A percentile compares a stretch with the other conserved stretches of the same genome.
These are phyloP conservation scores for Phytophthora rubi DNA, from an alignment of 352 stramenopile genomes.

Conservation along the genomic window DNA sequence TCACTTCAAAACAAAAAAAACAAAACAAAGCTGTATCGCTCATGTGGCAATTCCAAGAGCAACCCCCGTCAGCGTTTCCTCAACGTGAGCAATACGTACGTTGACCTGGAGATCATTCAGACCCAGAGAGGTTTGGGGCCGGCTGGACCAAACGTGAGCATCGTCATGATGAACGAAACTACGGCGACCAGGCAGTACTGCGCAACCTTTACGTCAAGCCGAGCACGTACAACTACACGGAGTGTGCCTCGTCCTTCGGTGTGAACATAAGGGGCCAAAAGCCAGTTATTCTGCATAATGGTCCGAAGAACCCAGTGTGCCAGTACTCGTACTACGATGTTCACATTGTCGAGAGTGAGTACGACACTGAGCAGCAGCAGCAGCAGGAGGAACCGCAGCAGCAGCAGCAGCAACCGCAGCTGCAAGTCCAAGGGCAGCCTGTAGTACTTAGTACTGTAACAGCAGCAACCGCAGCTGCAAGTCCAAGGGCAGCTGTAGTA, in stretches of 20 bases:
- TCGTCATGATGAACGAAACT: constrained; percentile 54
- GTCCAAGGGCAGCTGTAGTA: no score
- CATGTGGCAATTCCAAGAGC: constrained; percentile 44
- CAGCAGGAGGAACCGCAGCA: background rate
- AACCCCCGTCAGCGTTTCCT: constrained; percentile 45
- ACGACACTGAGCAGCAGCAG: background rate
- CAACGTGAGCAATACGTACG: constrained; percentile 43
- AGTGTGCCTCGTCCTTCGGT: constrained; percentile 37
- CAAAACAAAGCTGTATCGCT: constrained; percentile 40
- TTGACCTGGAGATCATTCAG: constrained; percentile 33
- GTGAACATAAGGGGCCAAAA: constrained; percentile 24
- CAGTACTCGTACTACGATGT: constrained; percentile 13
- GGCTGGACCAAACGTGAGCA: constrained; percentile 30
- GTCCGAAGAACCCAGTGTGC: constrained; percentile 24
- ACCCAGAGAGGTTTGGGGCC: constrained; percentile 8
- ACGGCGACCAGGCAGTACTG: constrained; percentile 37
- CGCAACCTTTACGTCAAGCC: constrained; percentile 45
- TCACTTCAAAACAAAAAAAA: no score
- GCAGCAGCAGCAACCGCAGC: no score
- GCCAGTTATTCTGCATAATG: constrained; percentile 28
- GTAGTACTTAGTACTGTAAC: no score
- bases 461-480: no score
- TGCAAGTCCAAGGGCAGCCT: no score
- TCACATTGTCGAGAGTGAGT: background rate
- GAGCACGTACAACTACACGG: constrained; percentile 19